Conservation (phyloP, 441 rosid species). For the Aleurites moluccanus region DNA sequence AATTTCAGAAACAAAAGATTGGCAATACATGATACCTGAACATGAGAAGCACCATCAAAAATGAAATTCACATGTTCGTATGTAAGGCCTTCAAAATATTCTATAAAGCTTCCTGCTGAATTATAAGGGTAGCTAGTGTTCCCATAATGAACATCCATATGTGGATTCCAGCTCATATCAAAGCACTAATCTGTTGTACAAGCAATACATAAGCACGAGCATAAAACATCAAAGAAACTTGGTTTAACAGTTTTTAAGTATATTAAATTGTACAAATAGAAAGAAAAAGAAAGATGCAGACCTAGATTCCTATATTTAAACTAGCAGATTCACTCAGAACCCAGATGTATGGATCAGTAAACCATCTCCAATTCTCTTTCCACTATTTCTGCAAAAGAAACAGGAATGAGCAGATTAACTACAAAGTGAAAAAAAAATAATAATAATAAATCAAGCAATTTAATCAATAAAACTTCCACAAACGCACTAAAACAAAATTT, state of each 20-base stretch:
- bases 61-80: constrained; percentile 80
- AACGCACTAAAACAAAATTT: background rate
- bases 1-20: background rate
- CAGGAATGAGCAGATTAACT: background rate
- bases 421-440: too few relatives aligned
- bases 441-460: constrained; percentile 24
- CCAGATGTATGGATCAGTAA: constrained; percentile 1
- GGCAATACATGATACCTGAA: constrained; percentile 48
- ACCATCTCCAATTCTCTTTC: background rate
- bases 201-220: constrained; percentile 17
- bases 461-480: background rate
- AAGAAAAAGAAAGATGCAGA: constrained; percentile 2
- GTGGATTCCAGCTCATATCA: constrained; percentile 62
- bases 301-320: constrained; percentile 13
- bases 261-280: background rate
- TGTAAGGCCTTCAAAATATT: constrained; percentile 76
- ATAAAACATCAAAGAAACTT: background rate
- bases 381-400: constrained; percentile 25
- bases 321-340: constrained; percentile 14
- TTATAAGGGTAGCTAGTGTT: constrained; percentile 60
- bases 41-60: constrained; percentile 61
- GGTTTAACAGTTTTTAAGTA: background rate
- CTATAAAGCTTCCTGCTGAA: constrained; percentile 73
- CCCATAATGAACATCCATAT: constrained; percentile 53
- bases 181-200: constrained; percentile 22